Conservation (phyloP, 306 rosid genomes). For the Sindora glabra region DNA sequence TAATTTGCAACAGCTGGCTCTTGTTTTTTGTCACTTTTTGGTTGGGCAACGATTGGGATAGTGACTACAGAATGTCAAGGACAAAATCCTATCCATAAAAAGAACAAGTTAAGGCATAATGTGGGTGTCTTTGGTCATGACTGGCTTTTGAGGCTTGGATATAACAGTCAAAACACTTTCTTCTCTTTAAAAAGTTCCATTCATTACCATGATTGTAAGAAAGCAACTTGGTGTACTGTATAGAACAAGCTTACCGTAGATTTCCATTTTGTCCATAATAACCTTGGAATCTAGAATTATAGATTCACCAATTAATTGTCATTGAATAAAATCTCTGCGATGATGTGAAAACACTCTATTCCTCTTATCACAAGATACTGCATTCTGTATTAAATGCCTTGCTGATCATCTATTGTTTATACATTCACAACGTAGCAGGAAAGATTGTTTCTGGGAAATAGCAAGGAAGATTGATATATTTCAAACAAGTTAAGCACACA, state of each 20-base stretch:
- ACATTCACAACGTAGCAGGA: too few species aligned
- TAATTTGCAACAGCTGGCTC: not conserved
- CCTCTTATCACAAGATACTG: too few species aligned
- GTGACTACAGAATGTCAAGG: not conserved
- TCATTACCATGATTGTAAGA: too few species aligned
- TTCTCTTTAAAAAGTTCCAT: not conserved
- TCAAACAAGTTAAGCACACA: not conserved
- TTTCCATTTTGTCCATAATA: too few species aligned
- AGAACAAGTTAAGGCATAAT: not conserved
- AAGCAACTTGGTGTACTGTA: too few species aligned
- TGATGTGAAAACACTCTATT: constrained; percentile 21
- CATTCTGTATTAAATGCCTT: too few species aligned
- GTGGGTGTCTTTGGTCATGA: too few species aligned
- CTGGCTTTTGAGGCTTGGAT: not conserved
- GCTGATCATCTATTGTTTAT: too few species aligned
- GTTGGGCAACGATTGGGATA: not conserved
- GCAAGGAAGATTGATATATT: not conserved
- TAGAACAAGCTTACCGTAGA: too few species aligned
- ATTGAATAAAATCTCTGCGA: constrained; percentile 14
- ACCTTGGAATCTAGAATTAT: too few species aligned
- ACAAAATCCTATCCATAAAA: not conserved
- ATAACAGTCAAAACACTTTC: not conserved
- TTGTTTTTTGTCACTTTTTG: not conserved
- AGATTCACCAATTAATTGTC: constrained; percentile 14
- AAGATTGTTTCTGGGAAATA: too few species aligned